These are phyloP conservation scores for Candida boleticola DNA, from an alignment of 805 yeast genomes.

Conservation along the genomic window DNA sequence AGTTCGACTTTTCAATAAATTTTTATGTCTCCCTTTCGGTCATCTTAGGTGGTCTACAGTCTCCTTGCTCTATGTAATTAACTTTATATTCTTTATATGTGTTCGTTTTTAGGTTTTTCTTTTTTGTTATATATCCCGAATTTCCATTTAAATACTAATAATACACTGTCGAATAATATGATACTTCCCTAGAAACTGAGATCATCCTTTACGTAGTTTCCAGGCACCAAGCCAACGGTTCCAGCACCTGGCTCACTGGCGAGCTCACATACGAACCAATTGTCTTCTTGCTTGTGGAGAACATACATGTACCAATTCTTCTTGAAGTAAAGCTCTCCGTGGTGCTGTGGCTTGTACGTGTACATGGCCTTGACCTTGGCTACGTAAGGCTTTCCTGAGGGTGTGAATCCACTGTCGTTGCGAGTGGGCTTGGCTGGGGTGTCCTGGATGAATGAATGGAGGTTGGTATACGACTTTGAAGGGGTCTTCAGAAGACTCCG, in stretches of 20 bases:
- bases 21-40: too few relatives aligned
- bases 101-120: too few relatives aligned
- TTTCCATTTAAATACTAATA: too few relatives aligned
- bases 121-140: too few relatives aligned
- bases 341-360: conserved; percentile 38
- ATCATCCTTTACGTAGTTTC: conserved; percentile 36
- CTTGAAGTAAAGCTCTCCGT: conserved; percentile 38
- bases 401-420: conserved; percentile 21
- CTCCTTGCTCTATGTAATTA: too few relatives aligned
- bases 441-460: conserved; percentile 24
- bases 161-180: too few relatives aligned
- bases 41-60: too few relatives aligned
- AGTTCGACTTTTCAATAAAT: too few relatives aligned
- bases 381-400: conserved; percentile 28
- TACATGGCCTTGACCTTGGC: conserved; percentile 39
- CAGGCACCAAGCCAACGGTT: conserved; percentile 41
- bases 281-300: conserved; percentile 42
- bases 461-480: conserved; percentile 31
- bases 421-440: conserved; percentile 4
- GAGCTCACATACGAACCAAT: conserved; percentile 45
- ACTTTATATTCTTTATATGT: too few relatives aligned
- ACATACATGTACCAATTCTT: conserved; percentile 43
- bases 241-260: conserved; percentile 26
- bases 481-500: conserved; percentile 31
- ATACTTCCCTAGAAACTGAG: neutral